These are phyloP conservation scores for Verticillium longisporum DNA, from an alignment of 2,329 filamentous ascomycete genomes.

Conservation along the genomic window DNA sequence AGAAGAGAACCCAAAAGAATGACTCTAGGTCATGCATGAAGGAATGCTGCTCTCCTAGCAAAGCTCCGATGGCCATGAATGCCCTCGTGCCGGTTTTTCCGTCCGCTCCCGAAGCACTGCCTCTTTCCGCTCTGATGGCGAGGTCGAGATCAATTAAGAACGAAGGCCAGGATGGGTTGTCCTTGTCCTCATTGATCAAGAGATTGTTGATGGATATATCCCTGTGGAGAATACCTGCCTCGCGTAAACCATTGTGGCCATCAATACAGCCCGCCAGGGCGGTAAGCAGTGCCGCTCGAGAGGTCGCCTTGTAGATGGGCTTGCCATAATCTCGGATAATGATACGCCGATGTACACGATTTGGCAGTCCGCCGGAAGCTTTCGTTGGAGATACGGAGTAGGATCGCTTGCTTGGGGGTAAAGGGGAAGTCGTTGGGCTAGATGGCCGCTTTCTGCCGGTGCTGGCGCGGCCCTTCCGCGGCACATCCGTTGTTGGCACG, in stretches of 20 bases:
- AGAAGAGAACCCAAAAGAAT: constrained; percentile 42
- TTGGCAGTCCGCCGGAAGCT: constrained; percentile 14
- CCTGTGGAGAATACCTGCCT: constrained; percentile 30
- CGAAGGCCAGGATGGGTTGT: constrained; percentile 22
- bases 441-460: constrained; percentile 19
- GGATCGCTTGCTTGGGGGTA: constrained; percentile 22
- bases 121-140: constrained; percentile 24
- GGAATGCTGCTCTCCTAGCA: constrained; percentile 32
- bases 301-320: constrained; percentile 33
- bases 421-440: constrained; percentile 14
- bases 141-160: constrained; percentile 37
- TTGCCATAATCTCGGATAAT: constrained; percentile 32
- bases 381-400: constrained; percentile 21
- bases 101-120: constrained; percentile 25
- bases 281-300: constrained; percentile 23
- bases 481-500: not conserved
- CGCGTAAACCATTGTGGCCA: constrained; percentile 27
- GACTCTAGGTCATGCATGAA: constrained; percentile 42
- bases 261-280: constrained; percentile 28
- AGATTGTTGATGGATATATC: constrained; percentile 39
- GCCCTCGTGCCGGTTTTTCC: constrained; percentile 35
- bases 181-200: constrained; percentile 40
- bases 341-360: constrained; percentile 32
- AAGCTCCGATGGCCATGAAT: constrained; percentile 38
- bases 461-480: constrained; percentile 14